A percentile compares a stretch with the other conserved stretches of the same genome.
Evolutionary conservation across 768 basidiomycete genomes (phyloP).

Genomic region (Lepiota subincarnata): DNA sequence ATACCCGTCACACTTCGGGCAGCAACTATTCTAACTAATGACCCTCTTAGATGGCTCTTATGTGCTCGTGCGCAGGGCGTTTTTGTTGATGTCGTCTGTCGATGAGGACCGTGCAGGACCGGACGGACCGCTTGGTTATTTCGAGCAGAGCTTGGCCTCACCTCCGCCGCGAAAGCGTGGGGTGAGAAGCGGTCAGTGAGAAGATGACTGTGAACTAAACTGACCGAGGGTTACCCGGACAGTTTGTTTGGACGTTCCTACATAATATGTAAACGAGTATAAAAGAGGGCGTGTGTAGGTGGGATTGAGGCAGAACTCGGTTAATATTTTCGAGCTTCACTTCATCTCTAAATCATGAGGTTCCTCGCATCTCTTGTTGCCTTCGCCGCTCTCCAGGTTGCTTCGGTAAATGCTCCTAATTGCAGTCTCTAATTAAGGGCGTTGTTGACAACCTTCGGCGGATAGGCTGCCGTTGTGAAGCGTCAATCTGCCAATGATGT

Average conservation of each 20-base stretch:
- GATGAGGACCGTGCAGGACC: slow-evolving; percentile 6
- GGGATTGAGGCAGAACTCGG: slow-evolving; percentile 4
- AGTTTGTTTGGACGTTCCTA: not conserved
- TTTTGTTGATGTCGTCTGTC: not conserved
- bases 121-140: slow-evolving; percentile 10
- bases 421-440: too few relatives aligned
- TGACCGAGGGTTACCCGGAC: not conserved
- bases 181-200: slow-evolving; percentile 8
- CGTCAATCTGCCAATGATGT: slow-evolving; percentile 34
- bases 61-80: not conserved
- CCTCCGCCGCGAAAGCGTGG: not conserved
- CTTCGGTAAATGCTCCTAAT: slow-evolving; percentile 18
- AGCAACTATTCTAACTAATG: not conserved
- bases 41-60: not conserved
- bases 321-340: not conserved
- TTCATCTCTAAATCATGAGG: slow-evolving; percentile 24
- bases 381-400: slow-evolving; percentile 26
- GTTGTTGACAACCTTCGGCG: not conserved
- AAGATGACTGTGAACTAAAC: not conserved
- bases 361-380: slow-evolving; percentile 29
- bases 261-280: not conserved
- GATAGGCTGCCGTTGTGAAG: slow-evolving; percentile 17
- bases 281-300: not conserved
- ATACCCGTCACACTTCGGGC: not conserved
- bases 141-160: not conserved